Base-by-base conservation (phyloP, 1,139 yeast genomes). In the Yamadazyma triangularis region DNA sequence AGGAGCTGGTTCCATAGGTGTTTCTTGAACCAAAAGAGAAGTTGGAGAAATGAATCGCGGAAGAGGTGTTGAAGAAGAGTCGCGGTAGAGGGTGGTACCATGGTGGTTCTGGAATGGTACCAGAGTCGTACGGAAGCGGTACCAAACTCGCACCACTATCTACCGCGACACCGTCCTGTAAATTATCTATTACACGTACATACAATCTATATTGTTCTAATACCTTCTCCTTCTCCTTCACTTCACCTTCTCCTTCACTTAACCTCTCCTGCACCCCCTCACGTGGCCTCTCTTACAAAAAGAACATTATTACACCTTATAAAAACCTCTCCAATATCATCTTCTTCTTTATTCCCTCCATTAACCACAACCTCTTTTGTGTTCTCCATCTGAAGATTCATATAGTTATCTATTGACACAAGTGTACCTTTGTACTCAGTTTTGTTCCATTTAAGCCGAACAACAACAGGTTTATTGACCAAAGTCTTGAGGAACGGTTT, bases 351-450 rank as follows among this genome's bases (percentile, higher is more conserved):
- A 8, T 43, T 50, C 1, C 50, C 57, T 2, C 50, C 56, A 11
- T 70, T 79, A 28, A 63, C 64, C 8, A 77, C 64, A 29, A 67
- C 62, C 54, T 88, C 95, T 32, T 65, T 73, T 1, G 95, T 81
- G 22, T 79, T 73, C 25, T 74, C 79, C 25, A 91, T 63, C 51
- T 87, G 89, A 24, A 91, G 47, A 50, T 91, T 93, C 91, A 93
- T 91, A 60, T 91, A 93, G 46, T 87, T 86, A 53, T 91, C 99
- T 18, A 87, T 83, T 1, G 95, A 79, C 11, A 79, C 60, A 29
- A 91, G 69, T n/a, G 57, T 71, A 1, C 98, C 98, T 38, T 65
- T 72, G 58, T 91, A 91, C 53, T 88, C 95, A n/a, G 95, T 84
- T 42, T 76, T 77, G 51, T 88, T 91, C 84, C 96, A 93, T 56